Base-by-base conservation (phyloP, 2,329 filamentous ascomycete species). In the Fusarium miscanthi region DNA sequence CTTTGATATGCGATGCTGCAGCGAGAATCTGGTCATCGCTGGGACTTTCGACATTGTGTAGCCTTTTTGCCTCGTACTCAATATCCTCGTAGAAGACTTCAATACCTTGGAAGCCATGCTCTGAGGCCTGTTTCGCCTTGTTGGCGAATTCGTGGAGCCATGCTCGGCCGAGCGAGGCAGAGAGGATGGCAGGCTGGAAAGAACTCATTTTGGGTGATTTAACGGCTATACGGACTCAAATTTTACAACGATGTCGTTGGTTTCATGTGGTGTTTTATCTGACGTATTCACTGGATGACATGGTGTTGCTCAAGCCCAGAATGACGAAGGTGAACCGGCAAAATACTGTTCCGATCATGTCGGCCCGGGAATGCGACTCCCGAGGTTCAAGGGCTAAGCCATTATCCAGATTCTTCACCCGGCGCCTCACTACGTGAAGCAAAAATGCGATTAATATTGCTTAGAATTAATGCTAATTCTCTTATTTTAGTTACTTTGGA, bases 71-170 rank as follows among this genome's bases (percentile, higher is more conserved):
- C 2, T 66, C 63, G 19, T 66, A 66, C 21, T 66, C 63, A 2
- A 66, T 33, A 37, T 66, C 63, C 5, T 66, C 63, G 1, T 66
- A 66, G 5, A 66, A 66, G 13, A 66, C 23, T 16, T 66, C 63
- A 11, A 66, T 66, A 6, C 63, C 63, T 41, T 66, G 27, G 3
- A 66, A 66, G 7, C 63, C 63, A 17, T 66, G 23, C 1, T 16
- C 35, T 4, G 61, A 52, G 23, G 63, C 61, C 5, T 66, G 51
- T 1, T 19, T 41, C 3, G 62, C 52, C 8, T 66, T 66, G 16
- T 37, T 57, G 11, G 33, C 40, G 16, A 66, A 66, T 7, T 46
- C 40, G 38, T 66, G 63, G 4, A 66, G 19, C 63, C 63, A 66
- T 25, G 63, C 63, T 37, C 63, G 51, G 21, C 63, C 63, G 9